A percentile compares a stretch with the other conserved stretches of the same genome.
Conservation (phyloP, 2,329 filamentous ascomycete genomes). For the Byssochlamys sp. region DNA sequence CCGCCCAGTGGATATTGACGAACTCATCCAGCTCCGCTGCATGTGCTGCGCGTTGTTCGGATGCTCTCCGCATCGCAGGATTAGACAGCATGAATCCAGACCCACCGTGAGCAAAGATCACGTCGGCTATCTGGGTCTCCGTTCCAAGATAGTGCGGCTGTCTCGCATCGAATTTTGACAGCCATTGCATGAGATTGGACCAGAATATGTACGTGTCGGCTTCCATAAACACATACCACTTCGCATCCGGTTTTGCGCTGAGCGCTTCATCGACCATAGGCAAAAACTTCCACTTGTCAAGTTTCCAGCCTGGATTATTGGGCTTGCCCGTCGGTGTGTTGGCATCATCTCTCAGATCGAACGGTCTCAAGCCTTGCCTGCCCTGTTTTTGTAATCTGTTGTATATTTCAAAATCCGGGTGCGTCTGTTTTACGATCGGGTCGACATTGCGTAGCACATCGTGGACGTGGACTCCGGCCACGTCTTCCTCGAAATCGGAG, state of each 20-base stretch:
- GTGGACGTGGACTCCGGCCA: constrained; percentile 42
- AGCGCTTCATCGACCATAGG: constrained; percentile 46
- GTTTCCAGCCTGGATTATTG: constrained; percentile 42
- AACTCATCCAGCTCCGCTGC: constrained; percentile 36
- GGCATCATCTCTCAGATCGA: constrained; percentile 28
- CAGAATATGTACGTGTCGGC: constrained; percentile 50
- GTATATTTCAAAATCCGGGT: constrained; percentile 45
- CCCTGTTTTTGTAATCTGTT: constrained; percentile 38
- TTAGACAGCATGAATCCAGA: constrained; percentile 45
- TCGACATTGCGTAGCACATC: constrained; percentile 42
- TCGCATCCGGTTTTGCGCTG: constrained; percentile 36
- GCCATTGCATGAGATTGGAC: constrained; percentile 45
- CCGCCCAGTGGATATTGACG: constrained; percentile 41
- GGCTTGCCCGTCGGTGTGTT: constrained; percentile 32
- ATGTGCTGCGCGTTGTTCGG: constrained; percentile 34
- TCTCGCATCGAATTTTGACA: constrained; percentile 40
- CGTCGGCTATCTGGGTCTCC: constrained; percentile 42
- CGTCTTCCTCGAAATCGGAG: constrained; percentile 47
- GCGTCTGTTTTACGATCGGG: constrained; percentile 25
- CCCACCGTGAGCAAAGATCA: constrained; percentile 46
- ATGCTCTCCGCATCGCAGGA: constrained; percentile 38
- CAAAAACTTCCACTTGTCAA: constrained; percentile 52
- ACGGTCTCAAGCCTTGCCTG: constrained; percentile 31
- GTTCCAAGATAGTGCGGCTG: constrained; percentile 46
- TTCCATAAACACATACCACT: constrained; percentile 53